Conservation (phyloP, 805 yeast genomes). For the Candida morakotiae region DNA sequence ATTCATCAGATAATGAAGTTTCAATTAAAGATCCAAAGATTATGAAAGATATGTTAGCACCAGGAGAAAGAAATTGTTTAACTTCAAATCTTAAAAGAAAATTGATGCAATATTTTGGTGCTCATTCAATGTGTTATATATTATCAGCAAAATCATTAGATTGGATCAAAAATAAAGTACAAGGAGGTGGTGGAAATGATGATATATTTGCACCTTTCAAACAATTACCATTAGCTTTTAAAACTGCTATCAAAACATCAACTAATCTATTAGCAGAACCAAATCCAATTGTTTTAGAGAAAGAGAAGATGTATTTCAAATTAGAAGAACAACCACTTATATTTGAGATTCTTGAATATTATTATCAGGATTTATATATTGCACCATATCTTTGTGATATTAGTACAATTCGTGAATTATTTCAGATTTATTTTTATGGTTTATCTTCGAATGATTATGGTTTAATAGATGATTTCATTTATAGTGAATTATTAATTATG, state of each 20-base stretch:
- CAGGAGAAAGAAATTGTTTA: conserved; percentile 3
- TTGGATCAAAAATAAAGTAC: conserved; percentile 24
- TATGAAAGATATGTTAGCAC: conserved; percentile 9
- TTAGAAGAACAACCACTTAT: conserved; percentile 13
- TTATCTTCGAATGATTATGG: conserved; percentile 4
- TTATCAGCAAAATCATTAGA: conserved; percentile 25
- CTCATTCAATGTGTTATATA: conserved; percentile 25
- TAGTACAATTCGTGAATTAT: conserved; percentile 14
- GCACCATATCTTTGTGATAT: conserved; percentile 14
- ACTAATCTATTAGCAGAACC: conserved; percentile 7
- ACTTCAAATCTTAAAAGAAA: conserved; percentile 3
- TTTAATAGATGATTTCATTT: conserved; percentile 11
- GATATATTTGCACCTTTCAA: conserved; percentile 20
- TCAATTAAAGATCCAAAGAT: conserved; percentile 5
- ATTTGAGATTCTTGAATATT: conserved; percentile 21
- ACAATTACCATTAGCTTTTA: conserved; percentile 21
- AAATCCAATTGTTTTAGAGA: neutral
- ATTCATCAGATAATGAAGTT: conserved; percentile 2
- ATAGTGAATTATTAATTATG: conserved; percentile 31
- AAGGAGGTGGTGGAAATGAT: conserved; percentile 12
- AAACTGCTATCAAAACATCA: conserved; percentile 12
- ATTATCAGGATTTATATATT: conserved; percentile 14
- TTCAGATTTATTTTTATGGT: conserved; percentile 20
- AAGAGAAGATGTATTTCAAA: conserved; percentile 6
- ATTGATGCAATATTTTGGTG: conserved; percentile 11